A percentile compares a stretch with the other conserved stretches of the same genome.
phyloP scores from a whole-genome alignment of 2,329 filamentous ascomycete genomes.

The Hymenoscyphus linearis region DNA sequence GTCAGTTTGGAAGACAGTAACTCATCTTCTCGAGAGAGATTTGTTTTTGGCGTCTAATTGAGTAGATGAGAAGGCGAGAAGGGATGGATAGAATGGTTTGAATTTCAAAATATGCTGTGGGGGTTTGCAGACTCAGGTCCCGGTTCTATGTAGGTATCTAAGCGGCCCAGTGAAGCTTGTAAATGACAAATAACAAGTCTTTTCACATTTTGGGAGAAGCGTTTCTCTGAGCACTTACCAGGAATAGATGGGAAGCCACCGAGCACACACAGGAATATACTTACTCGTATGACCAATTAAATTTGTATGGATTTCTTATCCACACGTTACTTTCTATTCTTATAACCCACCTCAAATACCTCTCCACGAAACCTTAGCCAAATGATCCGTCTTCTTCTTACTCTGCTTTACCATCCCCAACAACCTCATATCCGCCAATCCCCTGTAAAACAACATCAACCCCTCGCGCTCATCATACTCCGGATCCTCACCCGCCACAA shows the following conservation, averaged over 20 bases:
- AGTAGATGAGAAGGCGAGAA: no score
- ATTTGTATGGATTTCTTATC: not conserved
- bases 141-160: no score
- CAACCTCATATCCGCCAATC: conserved; percentile 75
- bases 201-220: no score
- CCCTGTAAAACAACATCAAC: conserved; percentile 78
- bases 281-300: not conserved
- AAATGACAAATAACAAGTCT: no score
- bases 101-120: no score
- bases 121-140: no score
- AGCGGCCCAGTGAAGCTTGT: no score
- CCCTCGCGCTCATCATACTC: conserved; percentile 49
- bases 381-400: conserved; percentile 86
- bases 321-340: not conserved
- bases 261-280: no score
- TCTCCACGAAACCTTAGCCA: conserved; percentile 78
- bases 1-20: not conserved
- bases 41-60: not conserved
- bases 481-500: conserved; percentile 39
- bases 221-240: no score
- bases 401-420: conserved; percentile 86
- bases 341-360: conserved; percentile 49
- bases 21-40: no score
- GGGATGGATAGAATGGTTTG: no score
- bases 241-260: no score